Base-by-base conservation (phyloP, 1,284 basidiomycete genomes). In the Cutaneotrichosporon spelunceum region DNA sequence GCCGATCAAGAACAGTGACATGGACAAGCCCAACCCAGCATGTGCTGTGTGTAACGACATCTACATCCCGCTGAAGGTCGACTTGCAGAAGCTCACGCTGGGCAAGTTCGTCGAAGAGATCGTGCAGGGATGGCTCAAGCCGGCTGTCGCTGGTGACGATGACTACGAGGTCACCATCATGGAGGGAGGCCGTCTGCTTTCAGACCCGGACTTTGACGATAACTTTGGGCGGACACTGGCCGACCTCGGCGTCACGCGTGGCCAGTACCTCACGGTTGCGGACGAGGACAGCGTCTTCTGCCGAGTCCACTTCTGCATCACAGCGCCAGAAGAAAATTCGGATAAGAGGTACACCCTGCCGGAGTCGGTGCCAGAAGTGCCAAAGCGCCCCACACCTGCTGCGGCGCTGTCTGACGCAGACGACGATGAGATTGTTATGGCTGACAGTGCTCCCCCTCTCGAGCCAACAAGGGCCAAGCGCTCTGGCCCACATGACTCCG, bases 41-140 rank as follows among this genome's bases (percentile, higher is more conserved):
- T 99, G 95, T 70, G 88, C 88, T 0, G 84, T 96, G 19, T 99
- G 95, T 72, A 80, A 89, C 60, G 93, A 96, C 68, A 85, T 87
- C 0, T 99, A 98, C 76, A 81, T 87, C 0, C 83, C 85, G 9
- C 78, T 96, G 10, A 82, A 80, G 16, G 90, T 91, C 64, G 89
- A 92, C 69, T 82, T 87, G 0, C 74, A 82, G 14, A 82, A 83
- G 30, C 82, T 87, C 30, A 88, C 85, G 14, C 81, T 98, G 0
- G 84, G 87, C 0, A 85, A 90, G 56, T 81, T 97, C 19, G 83
- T 96, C 13, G 78, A 84, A 23, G 85, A 86, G 0, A 76, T 91
- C 3, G 77, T 80, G 8, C 66, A 71, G 27, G 67, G 59, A 0
- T 78, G 76, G 75, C 61, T 78, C 14, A 61, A 59, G 3, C 60